Conservation (phyloP, 345 rosid genomes). For the Lenwebbia sp. region DNA sequence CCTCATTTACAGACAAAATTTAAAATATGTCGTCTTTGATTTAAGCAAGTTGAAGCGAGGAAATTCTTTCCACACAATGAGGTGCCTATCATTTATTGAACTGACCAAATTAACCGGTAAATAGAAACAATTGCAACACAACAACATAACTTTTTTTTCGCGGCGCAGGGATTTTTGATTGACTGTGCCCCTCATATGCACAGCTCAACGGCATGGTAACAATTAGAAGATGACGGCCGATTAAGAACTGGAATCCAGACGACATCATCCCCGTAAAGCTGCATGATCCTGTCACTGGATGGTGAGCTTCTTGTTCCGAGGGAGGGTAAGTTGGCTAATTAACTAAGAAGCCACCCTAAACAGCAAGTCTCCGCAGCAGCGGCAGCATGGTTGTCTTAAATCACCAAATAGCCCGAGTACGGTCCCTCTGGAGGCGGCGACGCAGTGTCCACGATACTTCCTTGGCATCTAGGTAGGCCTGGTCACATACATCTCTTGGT, state of each 20-base stretch:
- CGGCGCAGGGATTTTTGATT: neutral
- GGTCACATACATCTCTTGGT: neutral
- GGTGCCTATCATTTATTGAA: neutral
- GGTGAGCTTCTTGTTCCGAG: neutral
- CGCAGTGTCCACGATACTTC: neutral
- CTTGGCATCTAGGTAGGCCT: neutral
- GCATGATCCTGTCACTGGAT: neutral
- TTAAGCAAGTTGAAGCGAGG: neutral
- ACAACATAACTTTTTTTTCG: neutral
- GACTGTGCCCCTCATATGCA: neutral
- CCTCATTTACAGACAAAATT: neutral
- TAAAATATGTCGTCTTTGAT: neutral
- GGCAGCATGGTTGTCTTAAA: neutral
- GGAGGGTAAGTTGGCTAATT: neutral
- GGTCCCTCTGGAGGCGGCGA: neutral
- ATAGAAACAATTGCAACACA: neutral
- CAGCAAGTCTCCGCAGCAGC: neutral
- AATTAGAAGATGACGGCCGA: neutral
- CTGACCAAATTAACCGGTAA: neutral
- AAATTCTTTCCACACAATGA: neutral
- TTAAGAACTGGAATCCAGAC: neutral
- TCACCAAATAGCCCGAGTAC: neutral
- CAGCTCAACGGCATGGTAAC: neutral
- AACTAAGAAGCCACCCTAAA: neutral
- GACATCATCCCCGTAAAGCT: neutral